These are phyloP conservation scores for Colletotrichum graminicola DNA, from an alignment of 2,329 filamentous ascomycete species.

Conservation along the genomic window DNA sequence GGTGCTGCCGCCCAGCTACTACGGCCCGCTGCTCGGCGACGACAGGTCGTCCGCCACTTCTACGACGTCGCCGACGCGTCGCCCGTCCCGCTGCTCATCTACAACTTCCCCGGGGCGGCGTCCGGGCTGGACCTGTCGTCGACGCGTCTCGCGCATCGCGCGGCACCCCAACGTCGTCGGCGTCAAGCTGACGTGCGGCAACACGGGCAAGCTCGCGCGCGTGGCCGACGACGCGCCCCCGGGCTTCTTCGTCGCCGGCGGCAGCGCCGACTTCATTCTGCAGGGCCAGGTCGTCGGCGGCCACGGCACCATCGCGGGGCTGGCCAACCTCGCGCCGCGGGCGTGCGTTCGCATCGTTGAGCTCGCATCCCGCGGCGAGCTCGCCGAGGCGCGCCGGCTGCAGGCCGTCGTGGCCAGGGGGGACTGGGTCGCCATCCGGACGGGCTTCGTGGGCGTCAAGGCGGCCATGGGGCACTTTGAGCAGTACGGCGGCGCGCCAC, in stretches of 20 bases:
- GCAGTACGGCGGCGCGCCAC: conserved; percentile 55
- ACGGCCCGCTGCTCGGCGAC: conserved; percentile 69
- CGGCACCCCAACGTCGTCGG: conserved; percentile 70
- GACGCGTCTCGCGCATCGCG: conserved; percentile 65
- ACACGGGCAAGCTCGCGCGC: conserved; percentile 74
- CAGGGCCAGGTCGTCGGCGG: conserved; percentile 78
- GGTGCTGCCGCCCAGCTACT: conserved; percentile 77
- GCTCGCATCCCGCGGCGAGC: conserved; percentile 69
- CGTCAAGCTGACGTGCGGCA: conserved; percentile 73
- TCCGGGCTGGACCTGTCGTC: conserved; percentile 69
- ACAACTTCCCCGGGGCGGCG: conserved; percentile 73
- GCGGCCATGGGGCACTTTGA: conserved; percentile 57
- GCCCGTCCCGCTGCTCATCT: conserved; percentile 71
- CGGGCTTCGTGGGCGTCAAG: conserved; percentile 64
- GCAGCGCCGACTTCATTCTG: conserved; percentile 80
- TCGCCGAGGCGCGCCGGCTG: conserved; percentile 64
- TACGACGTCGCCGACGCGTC: conserved; percentile 66
- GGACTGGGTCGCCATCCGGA: conserved; percentile 61
- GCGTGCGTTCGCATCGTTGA: conserved; percentile 72
- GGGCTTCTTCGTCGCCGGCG: conserved; percentile 76
- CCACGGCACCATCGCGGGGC: conserved; percentile 77
- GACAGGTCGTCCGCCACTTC: conserved; percentile 73
- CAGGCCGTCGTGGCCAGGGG: conserved; percentile 61
- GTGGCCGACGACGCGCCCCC: conserved; percentile 56
- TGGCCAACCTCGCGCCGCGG: conserved; percentile 77